Percentiles rank a stretch among this genome's conserved stretches.
Conservation (phyloP, 2,329 filamentous ascomycete genomes). For the Colletotrichum sp. region DNA sequence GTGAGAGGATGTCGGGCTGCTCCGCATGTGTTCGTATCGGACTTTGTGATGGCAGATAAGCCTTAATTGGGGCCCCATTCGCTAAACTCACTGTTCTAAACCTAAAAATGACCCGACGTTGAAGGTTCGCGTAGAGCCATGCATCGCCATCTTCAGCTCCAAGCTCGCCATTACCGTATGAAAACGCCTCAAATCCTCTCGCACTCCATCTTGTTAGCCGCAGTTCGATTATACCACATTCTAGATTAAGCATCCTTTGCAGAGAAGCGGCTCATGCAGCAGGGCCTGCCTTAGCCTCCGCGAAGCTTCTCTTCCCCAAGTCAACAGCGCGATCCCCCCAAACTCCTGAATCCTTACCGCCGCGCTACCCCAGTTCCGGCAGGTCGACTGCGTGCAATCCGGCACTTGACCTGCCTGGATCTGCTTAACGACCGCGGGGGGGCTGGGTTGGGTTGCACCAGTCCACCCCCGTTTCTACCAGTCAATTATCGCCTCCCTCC, state of each 20-base stretch:
- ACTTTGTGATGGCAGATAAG: background rate
- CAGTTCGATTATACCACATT: background rate
- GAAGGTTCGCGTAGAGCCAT: background rate
- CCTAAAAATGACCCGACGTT: background rate
- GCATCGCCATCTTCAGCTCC: background rate
- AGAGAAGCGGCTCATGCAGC: background rate
- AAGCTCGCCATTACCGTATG: background rate
- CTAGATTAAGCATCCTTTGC: background rate
- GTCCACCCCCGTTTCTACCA: background rate
- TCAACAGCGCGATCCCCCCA: background rate
- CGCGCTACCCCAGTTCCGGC: slow-evolving; percentile 18
- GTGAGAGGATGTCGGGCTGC: background rate
- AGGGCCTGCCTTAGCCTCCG: background rate
- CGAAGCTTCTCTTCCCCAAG: background rate
- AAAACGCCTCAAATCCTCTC: background rate
- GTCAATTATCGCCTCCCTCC: background rate
- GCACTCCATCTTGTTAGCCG: background rate
- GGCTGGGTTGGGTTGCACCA: background rate
- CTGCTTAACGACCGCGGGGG: background rate
- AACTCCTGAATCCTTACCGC: background rate
- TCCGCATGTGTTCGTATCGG: background rate
- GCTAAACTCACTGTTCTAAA: background rate
- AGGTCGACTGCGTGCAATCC: slow-evolving; percentile 12
- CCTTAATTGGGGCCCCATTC: background rate
- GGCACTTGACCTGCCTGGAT: slow-evolving; percentile 18